A percentile compares a stretch with the other conserved stretches of the same genome.
Evolutionary conservation across 345 rosid species (phyloP).

Genomic region (Camelina hispida): DNA sequence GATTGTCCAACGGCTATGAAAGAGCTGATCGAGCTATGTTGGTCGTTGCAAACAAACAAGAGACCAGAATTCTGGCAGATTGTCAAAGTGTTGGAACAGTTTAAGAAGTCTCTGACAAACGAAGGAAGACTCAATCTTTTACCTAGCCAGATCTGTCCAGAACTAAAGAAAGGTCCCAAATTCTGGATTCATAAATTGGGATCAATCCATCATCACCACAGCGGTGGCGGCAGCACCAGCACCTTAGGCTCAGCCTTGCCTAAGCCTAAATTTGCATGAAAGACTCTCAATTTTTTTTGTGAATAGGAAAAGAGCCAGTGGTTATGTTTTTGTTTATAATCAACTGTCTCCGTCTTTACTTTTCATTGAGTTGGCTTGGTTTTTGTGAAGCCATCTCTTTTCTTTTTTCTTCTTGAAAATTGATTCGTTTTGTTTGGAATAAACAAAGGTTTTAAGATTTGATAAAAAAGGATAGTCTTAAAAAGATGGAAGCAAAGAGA

Average conservation of each 20-base stretch:
- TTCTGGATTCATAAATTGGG: slow-evolving; percentile 71
- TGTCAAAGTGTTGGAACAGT: slow-evolving; percentile 77
- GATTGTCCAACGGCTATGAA: slow-evolving; percentile 64
- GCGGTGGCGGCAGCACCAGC: neutral
- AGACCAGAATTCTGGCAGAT: slow-evolving; percentile 89
- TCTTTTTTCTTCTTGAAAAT: neutral
- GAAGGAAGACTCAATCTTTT: slow-evolving; percentile 61
- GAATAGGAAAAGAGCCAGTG: slow-evolving; percentile 20
- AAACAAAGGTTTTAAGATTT: too few species aligned
- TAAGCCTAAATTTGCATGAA: slow-evolving; percentile 55
- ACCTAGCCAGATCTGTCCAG: slow-evolving; percentile 54
- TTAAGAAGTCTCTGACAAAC: slow-evolving; percentile 51
- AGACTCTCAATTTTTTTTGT: slow-evolving; percentile 10
- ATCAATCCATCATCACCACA: slow-evolving; percentile 3
- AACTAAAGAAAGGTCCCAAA: slow-evolving; percentile 64
- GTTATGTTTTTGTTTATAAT: slow-evolving; percentile 24
- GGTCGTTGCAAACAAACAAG: slow-evolving; percentile 72
- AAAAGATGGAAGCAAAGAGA: neutral
- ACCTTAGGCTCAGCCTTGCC: slow-evolving; percentile 47
- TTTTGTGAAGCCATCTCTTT: neutral
- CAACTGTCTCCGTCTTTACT: slow-evolving; percentile 29
- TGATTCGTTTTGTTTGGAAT: neutral
- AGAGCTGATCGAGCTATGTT: slow-evolving; percentile 79
- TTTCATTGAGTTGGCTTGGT: slow-evolving; percentile 11
- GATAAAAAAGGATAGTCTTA: too few species aligned